Evolutionary conservation across 1,284 basidiomycete genomes (phyloP), one percentile per base, ranked within the genome.

Genomic region (Neotropicomus parvogracilis): DNA sequence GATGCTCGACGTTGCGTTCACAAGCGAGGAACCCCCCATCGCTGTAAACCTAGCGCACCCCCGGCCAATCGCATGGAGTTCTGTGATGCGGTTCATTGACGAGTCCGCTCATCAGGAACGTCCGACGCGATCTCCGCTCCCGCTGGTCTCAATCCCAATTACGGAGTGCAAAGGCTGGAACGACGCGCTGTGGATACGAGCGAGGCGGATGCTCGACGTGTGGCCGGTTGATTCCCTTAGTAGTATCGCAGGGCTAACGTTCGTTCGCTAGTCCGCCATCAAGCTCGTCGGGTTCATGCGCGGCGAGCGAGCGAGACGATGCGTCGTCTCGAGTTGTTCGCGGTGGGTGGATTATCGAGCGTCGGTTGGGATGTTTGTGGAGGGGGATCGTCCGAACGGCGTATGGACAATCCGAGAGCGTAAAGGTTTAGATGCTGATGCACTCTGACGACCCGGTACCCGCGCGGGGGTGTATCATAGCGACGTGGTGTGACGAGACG

Each of bases 41-140:
- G 55, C 52, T 0, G 40, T 63, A 10, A 67, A 67, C 38, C 12
- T 69, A 29, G 59, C 68, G 14, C 64, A 67, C 44, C 63, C 65
- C 1, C 54, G 54, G 6, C 57, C 59, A 2, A 40, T 55, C 7
- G 17, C 47, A 40, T 67, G 62, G 63, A 50, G 28, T 3, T 44
- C 46, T 2, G 17, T 66, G 19, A 59, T 68, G 32, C 40, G 47
- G n/a, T 33, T 49, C 10, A 51, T 67, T 17, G 40, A 50, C 8
- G 52, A 54, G 7, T 49, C 51, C 2, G 24, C 59, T 13, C 29
- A 50, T 36, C 44, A 48, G 19, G 45, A 49, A 9, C 40, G 32
- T 11, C 21, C 58, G 47, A 55, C 50, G 13, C 8, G 37, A 8
- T 36, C 49, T 13, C 33, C 16, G 1, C 39, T 67, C 14, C 54